phyloP scores from a whole-genome alignment of 1,284 basidiomycete genomes.

The Inonotus obliquus region DNA sequence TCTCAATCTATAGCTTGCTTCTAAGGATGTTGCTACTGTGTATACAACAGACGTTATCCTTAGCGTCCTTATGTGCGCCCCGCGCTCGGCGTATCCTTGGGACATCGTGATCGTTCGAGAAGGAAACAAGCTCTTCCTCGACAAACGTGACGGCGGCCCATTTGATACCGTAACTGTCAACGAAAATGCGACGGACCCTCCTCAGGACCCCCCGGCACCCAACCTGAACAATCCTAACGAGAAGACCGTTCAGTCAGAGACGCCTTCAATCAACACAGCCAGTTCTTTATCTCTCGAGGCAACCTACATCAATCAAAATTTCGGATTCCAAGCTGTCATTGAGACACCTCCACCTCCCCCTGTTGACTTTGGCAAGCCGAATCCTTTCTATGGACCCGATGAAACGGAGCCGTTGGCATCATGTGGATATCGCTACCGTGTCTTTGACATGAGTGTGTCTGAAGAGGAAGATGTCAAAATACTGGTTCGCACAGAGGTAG shows the following conservation, averaged over 20 bases:
- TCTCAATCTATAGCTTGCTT: constrained; percentile 53
- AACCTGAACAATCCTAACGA: constrained; percentile 73
- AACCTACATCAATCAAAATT: constrained; percentile 99
- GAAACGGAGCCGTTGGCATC: constrained; percentile 95
- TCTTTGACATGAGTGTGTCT: constrained; percentile 89
- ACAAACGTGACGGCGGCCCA: constrained; percentile 97
- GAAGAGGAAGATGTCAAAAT: constrained; percentile 91
- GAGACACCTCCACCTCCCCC: constrained; percentile 61
- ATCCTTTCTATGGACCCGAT: constrained; percentile 94
- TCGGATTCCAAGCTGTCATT: constrained; percentile 92
- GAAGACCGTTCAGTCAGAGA: constrained; percentile 58
- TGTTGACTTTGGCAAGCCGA: constrained; percentile 77
- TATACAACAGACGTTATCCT: constrained; percentile 97
- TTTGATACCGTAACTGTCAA: constrained; percentile 98
- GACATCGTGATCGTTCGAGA: constrained; percentile 95
- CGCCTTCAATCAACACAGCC: constrained; percentile 86
- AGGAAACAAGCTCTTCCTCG: constrained; percentile 92
- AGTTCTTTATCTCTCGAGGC: constrained; percentile 95
- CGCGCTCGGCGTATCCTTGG: constrained; percentile 97
- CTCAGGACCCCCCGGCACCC: constrained; percentile 64
- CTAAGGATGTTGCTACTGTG: constrained; percentile 76
- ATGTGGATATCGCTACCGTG: constrained; percentile 94
- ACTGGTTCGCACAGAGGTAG: constrained; percentile 94
- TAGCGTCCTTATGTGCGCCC: constrained; percentile 93
- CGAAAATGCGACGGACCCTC: constrained; percentile 96